Evolutionary conservation across 2,329 filamentous ascomycete genomes (phyloP), one percentile per base, ranked within the genome.

Genomic region (Grosmannia clavigera): DNA sequence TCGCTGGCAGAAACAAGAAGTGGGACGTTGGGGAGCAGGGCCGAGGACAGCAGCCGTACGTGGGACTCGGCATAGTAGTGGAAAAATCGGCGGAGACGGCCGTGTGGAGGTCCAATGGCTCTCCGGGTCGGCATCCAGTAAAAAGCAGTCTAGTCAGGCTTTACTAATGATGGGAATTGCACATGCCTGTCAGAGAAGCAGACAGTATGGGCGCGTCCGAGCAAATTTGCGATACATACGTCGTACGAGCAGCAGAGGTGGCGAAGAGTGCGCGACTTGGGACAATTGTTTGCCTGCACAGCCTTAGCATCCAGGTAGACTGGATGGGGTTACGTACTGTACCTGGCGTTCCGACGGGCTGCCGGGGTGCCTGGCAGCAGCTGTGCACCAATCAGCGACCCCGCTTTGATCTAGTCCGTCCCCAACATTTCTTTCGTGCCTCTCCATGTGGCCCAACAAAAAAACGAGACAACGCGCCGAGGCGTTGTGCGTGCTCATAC

Each of bases 381-480:
- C 27, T 52, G 14, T 52, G 50, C 12, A 9, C 56, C 56, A 58
- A 58, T 58, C 56, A 58, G 31, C 7, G 11, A 31, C 46, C 9
- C 16, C 35, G 31, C 56, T 50, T 35, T 35, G 43, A 35, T 51
- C 56, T 58, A 58, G 43, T 12, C 12, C 19, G 31, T 51, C 43
- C 56, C 56, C 56, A 58, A 58, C 56, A 58, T 58, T 58, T 51
- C 29, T 51, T 19, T 58, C 27, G 46, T 11, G 25, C 43, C 16
- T 35, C 43, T 48, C 19, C 35, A 16, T 38, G n/a, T 12, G 56
- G 31, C 56, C 56, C 56, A 58, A 58, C 56, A 58, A 58, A 58
- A 58, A 50, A 31, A 40, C 9, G 2, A 19, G 7, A 35, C 29
- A 35, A 60, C 25, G 27, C 51, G 38, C 33, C 19, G 7, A 9